Conservation (phyloP, 352 stramenopile genomes). For the Globisporangium megalacanthum region DNA sequence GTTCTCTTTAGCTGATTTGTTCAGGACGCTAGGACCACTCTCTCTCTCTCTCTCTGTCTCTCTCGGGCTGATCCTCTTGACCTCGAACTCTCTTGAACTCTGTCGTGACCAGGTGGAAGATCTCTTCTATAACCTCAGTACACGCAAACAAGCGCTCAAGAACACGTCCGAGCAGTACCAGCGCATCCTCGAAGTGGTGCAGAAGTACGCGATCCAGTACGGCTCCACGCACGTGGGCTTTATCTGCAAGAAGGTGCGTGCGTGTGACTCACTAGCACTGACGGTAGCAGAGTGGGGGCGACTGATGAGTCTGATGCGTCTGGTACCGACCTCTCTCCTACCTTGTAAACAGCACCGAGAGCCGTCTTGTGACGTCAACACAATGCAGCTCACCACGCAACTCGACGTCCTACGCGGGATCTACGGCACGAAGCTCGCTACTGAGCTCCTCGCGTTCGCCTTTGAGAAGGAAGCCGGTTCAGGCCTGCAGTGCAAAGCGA, state of each 20-base stretch:
- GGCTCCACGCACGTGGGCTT: conserved; percentile 87
- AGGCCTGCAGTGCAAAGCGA: conserved; percentile 35
- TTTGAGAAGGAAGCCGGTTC: conserved; percentile 19
- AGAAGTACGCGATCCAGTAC: conserved; percentile 95
- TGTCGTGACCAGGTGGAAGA: conserved; percentile 81
- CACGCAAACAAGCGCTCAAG: conserved; percentile 89
- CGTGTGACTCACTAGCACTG: neutral
- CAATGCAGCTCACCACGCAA: conserved; percentile 49
- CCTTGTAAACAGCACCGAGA: conserved; percentile 47
- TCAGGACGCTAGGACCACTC: too few species aligned
- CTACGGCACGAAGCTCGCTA: conserved; percentile 64
- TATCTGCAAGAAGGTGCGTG: conserved; percentile 90
- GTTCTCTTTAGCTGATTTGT: neutral
- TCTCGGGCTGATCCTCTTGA: neutral
- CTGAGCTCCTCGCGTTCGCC: conserved; percentile 53
- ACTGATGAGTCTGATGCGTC: neutral
- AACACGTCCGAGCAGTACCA: conserved; percentile 93
- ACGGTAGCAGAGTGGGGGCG: too few species aligned
- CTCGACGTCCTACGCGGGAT: conserved; percentile 71
- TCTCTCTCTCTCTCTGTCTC: neutral
- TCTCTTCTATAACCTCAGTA: conserved; percentile 98
- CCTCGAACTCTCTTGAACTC: too few species aligned
- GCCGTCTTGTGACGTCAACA: conserved; percentile 75
- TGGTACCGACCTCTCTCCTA: neutral
- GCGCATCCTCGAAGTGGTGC: conserved; percentile 93